Evolutionary conservation across 1,284 basidiomycete genomes (phyloP), one percentile per base, ranked within the genome.

Genomic region (Mycena citricolor): DNA sequence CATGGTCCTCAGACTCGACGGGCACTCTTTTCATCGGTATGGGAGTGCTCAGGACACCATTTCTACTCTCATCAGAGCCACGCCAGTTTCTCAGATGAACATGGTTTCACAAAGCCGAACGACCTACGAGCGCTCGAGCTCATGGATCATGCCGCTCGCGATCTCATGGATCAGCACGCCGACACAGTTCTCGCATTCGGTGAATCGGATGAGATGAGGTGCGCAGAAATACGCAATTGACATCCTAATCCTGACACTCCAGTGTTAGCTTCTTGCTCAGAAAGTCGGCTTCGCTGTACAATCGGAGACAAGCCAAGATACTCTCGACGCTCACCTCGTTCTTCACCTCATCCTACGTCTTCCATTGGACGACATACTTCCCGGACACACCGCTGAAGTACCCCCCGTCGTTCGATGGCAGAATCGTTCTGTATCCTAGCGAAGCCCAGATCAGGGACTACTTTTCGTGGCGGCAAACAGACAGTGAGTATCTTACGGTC

Each of bases 191-290:
- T 94, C 22, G 95, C 79, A 0, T 99, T 97, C 63, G 95, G 95
- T 1, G 91, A 99, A 70, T 95, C 92, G 30, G 97, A 99, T 65
- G 97, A 99, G 66, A 98, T 83, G 68, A 97, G 92, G 92, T 88
- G 54, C 48, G 75, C 60, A 28, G 41, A 7, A 19, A 17, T 11
- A 38, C 8, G 10, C 36, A 22, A 19, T 23, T 26, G 39, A 23
- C 8, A 29, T n/a, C 8, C 19, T 5, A 16, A 14, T 34, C 32
- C n/a, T 20, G 29, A 39, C 32, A 28, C 14, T 35, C 22, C 32
- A 29, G 50, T 20, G 24, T 22, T 56, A 94, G 92, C 61, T 98
- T 99, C 61, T 75, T 98, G 33, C 79, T 99, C 42, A 81, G 83
- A 42, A 85, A 80, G 54, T 75, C 77, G 1, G 83, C 90, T 1